phyloP scores from a whole-genome alignment of 371 early-diverging fungal species.

The Mucor velutinosus region DNA sequence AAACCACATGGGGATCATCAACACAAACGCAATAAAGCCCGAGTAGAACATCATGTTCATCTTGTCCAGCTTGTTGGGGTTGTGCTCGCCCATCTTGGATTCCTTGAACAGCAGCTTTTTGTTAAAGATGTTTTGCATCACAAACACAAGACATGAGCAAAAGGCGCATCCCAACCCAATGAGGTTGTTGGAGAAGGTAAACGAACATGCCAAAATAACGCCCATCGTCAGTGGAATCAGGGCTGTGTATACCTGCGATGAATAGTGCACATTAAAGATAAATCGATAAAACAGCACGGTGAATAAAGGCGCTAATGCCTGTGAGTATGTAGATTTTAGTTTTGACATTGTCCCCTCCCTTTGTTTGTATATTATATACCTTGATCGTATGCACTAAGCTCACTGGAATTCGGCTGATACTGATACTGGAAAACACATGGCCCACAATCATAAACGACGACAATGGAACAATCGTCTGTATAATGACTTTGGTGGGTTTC shows the following conservation, averaged over 20 bases:
- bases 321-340: neutral
- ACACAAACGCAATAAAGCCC: constrained; percentile 63
- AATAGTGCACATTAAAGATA: constrained; percentile 65
- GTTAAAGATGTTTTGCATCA: constrained; percentile 81
- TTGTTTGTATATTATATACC: constrained; percentile 45
- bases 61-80: constrained; percentile 78
- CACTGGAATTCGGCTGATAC: constrained; percentile 78
- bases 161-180: constrained; percentile 77
- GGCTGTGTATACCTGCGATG: constrained; percentile 71
- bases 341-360: neutral
- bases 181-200: constrained; percentile 54
- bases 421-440: constrained; percentile 79
- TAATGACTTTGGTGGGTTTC: constrained; percentile 54
- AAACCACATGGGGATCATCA: constrained; percentile 84
- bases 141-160: constrained; percentile 77
- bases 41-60: constrained; percentile 83
- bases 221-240: constrained; percentile 84
- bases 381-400: constrained; percentile 91
- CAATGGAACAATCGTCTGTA: constrained; percentile 70
- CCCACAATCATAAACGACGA: constrained; percentile 82
- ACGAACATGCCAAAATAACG: constrained; percentile 66
- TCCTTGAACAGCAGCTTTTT: constrained; percentile 74
- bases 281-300: constrained; percentile 79
- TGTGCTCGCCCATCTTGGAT: constrained; percentile 36
- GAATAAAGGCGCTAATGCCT: constrained; percentile 89